Base-by-base conservation (phyloP, 2,329 filamentous ascomycete species). In the Clarireedia sp. region DNA sequence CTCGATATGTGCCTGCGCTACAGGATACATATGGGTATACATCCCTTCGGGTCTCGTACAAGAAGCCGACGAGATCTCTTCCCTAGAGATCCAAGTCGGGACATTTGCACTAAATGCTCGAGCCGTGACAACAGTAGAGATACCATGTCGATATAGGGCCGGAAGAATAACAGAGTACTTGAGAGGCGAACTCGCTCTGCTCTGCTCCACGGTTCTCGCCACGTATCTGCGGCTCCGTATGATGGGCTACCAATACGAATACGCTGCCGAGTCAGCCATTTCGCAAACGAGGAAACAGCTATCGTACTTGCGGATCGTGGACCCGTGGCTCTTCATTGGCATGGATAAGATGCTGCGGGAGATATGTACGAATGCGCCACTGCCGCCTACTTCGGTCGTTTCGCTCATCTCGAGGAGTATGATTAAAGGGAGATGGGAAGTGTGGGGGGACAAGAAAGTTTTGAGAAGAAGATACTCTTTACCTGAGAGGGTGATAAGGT, bases 21-120 rank as follows among this genome's bases (percentile, higher is more conserved):
- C 64, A 16, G 63, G 64, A 5, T 66, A 66, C 16, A 65, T 66
- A 19, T 66, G 64, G 64, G 57, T 66, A 3, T 59, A 51, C 21
- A 57, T 59, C 2, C 54, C 17, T 3, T 40, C 51, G 3, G 21
- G 19, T 19, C 23, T 24, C 5, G 45, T 51, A 6, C 36, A 48
- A 1, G 55, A 58, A 8, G n/a, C 14, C n/a, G 55, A 8, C 6
- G 48, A 54, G 36, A 62, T 59, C 43, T 62, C 58, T 1, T 52
- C 56, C 8, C 9, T 62, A 17, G 63, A 66, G 17, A 47, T 66
- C n/a, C 63, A 66, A 37, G 60, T 66, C 10, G 64, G 64, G 2
- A 66, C 63, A 0, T 66, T 62, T 41, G 64, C 63, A 2, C 45
- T 66, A 14, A 61, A 62, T 24, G 57, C 61, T 12, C 56, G 56